Conservation (phyloP, 176 grass and related monocot species). For the Oryza australiensis region DNA sequence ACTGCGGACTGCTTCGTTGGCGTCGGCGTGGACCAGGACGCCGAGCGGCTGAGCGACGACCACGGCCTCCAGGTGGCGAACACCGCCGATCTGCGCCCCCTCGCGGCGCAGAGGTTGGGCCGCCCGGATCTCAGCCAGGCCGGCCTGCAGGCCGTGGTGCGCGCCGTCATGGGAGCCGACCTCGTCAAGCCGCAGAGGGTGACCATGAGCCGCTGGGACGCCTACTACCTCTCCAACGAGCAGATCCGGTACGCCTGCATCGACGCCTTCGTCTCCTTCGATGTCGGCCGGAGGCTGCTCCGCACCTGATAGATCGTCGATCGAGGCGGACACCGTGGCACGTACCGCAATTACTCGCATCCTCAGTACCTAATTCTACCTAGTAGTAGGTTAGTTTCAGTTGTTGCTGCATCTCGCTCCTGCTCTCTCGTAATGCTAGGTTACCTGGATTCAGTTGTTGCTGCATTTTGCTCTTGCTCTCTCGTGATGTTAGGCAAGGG, state of each 20-base stretch:
- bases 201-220: conserved; percentile 61
- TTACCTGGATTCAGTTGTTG: background rate
- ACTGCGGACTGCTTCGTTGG: conserved; percentile 42
- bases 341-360: background rate
- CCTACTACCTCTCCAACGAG: conserved; percentile 9
- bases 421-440: conserved; percentile 5
- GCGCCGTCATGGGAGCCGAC: conserved; percentile 33
- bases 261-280: conserved; percentile 62
- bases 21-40: conserved; percentile 44
- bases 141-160: conserved; percentile 38
- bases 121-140: conserved; percentile 42
- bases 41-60: conserved; percentile 36
- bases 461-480: background rate
- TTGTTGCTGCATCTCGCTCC: background rate
- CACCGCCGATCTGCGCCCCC: conserved; percentile 37
- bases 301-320: background rate
- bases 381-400: background rate
- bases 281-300: conserved; percentile 49
- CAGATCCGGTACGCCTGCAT: conserved; percentile 54
- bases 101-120: conserved; percentile 30
- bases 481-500: conserved; percentile 8
- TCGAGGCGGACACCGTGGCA: conserved; percentile 2
- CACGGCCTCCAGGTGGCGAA: conserved; percentile 16
- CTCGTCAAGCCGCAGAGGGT: conserved; percentile 43
- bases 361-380: background rate